Base-by-base conservation (phyloP, 2,329 filamentous ascomycete species). In the Apiospora sp. region DNA sequence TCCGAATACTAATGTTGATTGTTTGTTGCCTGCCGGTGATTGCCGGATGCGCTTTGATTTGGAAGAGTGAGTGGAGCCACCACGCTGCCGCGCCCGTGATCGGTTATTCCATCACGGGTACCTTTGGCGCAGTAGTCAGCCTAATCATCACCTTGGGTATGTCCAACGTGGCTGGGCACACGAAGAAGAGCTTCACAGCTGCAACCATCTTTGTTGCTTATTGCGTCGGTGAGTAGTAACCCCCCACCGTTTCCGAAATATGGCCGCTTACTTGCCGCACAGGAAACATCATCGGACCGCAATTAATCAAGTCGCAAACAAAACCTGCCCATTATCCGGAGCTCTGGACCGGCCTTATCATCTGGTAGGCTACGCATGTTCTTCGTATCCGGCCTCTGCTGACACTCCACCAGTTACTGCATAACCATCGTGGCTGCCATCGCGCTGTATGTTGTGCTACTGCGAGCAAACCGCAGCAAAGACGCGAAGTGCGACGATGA, bases 161-260 rank as follows among this genome's bases (percentile, higher is more conserved):
- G 85, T 88, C 89, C 14, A 95, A 95, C 75, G 92, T 94, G 0
- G 92, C 92, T 0, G 93, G 93, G 0, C 88, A 92, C 34, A 94
- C 92, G 0, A 95, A 95, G 83, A 94, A 94, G 85, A 92, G 90
- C 75, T 91, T 92, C 77, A 94, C 93, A 86, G 91, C 92, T 0
- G 90, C 91, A 0, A 90, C 91, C 0, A 92, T 93, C 1, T 95
- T 94, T 74, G 91, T 93, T 0, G 92, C 91, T 0, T 94, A 94
- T 78, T 93, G 92, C 71, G 90, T 94, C 3, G 87, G 79, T 79
- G 27, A 64, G 72, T 70, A 27, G 10, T 10, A 49, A 1, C 19
- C n/a, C 22, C 46, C 2, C 1, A 13, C 41, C 68, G 34, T 44
- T 49, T n/a, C 19, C 68, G 10, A 69, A 14, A 10, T 19, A 27